phyloP scores from a whole-genome alignment of 2,329 filamentous ascomycete species.

The Cercospora zeina region DNA sequence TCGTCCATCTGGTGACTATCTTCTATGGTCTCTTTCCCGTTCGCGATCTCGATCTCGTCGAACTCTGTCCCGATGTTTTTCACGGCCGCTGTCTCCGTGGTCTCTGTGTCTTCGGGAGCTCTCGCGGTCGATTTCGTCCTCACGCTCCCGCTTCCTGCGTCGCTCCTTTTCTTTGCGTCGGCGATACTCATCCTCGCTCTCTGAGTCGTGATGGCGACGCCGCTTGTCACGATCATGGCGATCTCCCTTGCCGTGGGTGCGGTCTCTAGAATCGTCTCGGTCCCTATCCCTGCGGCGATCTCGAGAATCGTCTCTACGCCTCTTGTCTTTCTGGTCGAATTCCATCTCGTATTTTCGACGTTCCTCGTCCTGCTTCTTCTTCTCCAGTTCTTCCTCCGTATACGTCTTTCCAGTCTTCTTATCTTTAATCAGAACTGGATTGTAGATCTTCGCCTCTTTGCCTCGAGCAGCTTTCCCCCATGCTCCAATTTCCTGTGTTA shows the following conservation, averaged over 20 bases:
- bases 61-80: constrained; percentile 26
- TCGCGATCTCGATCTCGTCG: constrained; percentile 26
- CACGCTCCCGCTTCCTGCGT: constrained; percentile 24
- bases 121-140: constrained; percentile 23
- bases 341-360: constrained; percentile 49
- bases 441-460: constrained; percentile 60
- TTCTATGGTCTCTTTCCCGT: constrained; percentile 25
- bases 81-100: constrained; percentile 29
- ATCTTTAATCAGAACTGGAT: constrained; percentile 62
- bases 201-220: constrained; percentile 27
- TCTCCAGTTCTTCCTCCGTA: constrained; percentile 62
- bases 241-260: constrained; percentile 23
- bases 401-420: constrained; percentile 63
- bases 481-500: constrained; percentile 70
- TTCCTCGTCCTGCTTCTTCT: constrained; percentile 47
- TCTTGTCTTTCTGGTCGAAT: constrained; percentile 42
- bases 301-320: constrained; percentile 24
- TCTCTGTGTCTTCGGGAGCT: constrained; percentile 31
- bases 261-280: constrained; percentile 16
- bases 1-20: constrained; percentile 21
- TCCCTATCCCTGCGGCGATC: constrained; percentile 26
- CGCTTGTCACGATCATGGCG: constrained; percentile 28
- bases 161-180: constrained; percentile 37
- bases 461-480: constrained; percentile 69
- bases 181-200: constrained; percentile 35